These are phyloP conservation scores for Stylosanthes scabra DNA, from an alignment of 331 rosid genomes.

Conservation along the genomic window DNA sequence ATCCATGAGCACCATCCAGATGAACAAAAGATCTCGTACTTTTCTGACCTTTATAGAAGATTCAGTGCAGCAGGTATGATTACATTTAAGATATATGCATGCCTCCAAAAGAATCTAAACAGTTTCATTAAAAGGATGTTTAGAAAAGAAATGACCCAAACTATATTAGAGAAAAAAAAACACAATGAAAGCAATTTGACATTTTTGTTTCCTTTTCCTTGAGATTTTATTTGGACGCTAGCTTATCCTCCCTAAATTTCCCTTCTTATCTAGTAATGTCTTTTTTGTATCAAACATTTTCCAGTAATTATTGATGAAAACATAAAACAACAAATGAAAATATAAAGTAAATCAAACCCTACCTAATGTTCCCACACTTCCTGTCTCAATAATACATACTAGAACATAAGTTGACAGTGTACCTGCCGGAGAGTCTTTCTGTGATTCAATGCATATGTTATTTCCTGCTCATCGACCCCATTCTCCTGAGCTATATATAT, in stretches of 20 bases:
- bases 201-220: not conserved
- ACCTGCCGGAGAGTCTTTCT: constrained; percentile 93
- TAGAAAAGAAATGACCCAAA: not conserved
- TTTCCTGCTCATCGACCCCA: constrained; percentile 79
- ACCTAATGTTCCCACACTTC: constrained; percentile 9
- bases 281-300: not conserved
- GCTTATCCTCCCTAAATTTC: not conserved
- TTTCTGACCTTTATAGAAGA: constrained; percentile 60
- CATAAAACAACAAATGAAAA: not conserved
- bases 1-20: constrained; percentile 58
- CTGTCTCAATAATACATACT: constrained; percentile 20
- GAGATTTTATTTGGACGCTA: not conserved
- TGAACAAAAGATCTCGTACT: constrained; percentile 56
- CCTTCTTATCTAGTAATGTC: too few species aligned
- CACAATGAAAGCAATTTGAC: not conserved
- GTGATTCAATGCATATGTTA: constrained; percentile 73
- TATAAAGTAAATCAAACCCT: too few species aligned
- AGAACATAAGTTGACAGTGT: constrained; percentile 30
- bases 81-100: constrained; percentile 32
- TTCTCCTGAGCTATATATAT: constrained; percentile 79
- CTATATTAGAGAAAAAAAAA: not conserved
- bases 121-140: not conserved
- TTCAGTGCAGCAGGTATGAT: constrained; percentile 59
- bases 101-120: constrained; percentile 3
- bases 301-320: not conserved